Base-by-base conservation (phyloP, 2,329 filamentous ascomycete species). In the Nemania sp. region DNA sequence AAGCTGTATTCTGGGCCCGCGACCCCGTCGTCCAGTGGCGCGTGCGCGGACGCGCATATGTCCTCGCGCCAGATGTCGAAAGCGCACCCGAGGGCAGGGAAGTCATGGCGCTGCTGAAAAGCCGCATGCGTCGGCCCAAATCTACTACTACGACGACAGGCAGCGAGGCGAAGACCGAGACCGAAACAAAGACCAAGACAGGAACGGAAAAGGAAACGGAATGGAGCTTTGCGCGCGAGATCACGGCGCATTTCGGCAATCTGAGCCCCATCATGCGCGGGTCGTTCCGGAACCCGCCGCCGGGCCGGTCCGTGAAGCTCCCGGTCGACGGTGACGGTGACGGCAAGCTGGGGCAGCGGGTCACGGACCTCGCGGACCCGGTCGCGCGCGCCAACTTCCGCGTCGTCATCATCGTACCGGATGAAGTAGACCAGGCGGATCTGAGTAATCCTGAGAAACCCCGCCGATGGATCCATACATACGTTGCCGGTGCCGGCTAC, bases 201-300 rank as follows among this genome's bases (percentile, higher is more conserved):
- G n/a, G n/a, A n/a, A n/a, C n/a, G 1, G 73, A 15, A 9, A 14
- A 73, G 11, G 72, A 75, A 37, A 70, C 68, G 14, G 72, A 76
- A 1, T 96, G 91, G 90, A 88, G 82, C 62, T 97, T 91, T 87
- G 75, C 75, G 41, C 86, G 78, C 59, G 91, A 96, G 73, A 72
- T 97, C 31, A 91, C 89, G 45, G 89, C 83, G 43, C 90, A 94
- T 70, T 97, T 97, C 80, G 93, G 91, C 17, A 97, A 97, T 70
- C 73, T 94, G 63, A 87, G 83, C 61, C 93, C 93, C 6, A 75
- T 78, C 1, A 91, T 96, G 85, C 81, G 92, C 69, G 88, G 88
- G 8, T 80, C 82, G 7, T 92, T 91, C 70, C 86, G 84, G 72
- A 84, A 88, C 68, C 81, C 94, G 67, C 77, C 81, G 5, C 87